Conservation (phyloP, 2,329 filamentous ascomycete species). For the Coniochaeta sp. region DNA sequence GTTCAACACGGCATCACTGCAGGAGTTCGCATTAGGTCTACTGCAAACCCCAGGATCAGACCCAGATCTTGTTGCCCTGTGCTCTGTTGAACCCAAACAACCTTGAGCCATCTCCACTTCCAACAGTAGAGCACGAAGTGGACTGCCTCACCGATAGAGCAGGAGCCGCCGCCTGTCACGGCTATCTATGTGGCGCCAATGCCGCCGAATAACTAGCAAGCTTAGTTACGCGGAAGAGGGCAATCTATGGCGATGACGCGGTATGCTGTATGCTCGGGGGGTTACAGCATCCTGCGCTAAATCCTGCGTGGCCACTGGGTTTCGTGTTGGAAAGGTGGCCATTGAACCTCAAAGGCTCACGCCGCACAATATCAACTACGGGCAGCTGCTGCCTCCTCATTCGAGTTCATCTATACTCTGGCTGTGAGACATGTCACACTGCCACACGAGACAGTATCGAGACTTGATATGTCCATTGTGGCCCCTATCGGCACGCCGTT, state of each 20-base stretch:
- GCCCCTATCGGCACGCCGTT: not conserved
- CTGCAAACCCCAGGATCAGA: not conserved
- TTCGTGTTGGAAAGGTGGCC: too few species aligned
- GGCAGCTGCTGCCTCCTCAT: not conserved
- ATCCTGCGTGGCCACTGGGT: too few species aligned
- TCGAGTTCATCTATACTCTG: not conserved
- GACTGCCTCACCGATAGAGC: not conserved
- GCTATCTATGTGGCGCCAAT: not conserved
- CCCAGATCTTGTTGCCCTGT: not conserved
- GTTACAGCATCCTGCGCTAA: not conserved
- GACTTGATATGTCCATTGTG: not conserved
- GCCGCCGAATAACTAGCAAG: not conserved
- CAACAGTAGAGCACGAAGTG: not conserved
- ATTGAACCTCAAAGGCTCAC: too few species aligned
- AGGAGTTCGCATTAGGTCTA: not conserved
- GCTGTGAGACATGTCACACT: not conserved
- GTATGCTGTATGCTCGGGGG: not conserved
- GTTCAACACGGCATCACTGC: not conserved
- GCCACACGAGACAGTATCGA: not conserved
- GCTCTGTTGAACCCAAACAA: not conserved
- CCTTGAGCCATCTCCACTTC: not conserved
- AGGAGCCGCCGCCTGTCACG: not conserved
- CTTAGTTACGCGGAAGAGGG: not conserved
- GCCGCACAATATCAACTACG: too few species aligned
- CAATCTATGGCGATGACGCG: not conserved